phyloP scores from a whole-genome alignment of 768 basidiomycete species.

The Dioszegia crocea region DNA sequence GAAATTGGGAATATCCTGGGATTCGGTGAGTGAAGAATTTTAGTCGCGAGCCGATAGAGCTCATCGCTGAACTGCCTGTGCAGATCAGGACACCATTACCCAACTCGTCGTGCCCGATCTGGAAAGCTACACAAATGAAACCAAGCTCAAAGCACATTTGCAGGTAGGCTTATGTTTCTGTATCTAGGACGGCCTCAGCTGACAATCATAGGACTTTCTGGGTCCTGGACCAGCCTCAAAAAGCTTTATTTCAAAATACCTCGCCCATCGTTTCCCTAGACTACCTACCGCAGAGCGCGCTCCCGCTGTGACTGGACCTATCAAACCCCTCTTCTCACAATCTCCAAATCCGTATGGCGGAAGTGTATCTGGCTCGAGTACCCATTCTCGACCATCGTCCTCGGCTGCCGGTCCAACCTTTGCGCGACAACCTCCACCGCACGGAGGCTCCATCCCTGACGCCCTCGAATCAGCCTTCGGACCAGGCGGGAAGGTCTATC shows the following conservation, averaged over 20 bases:
- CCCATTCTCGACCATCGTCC: neutral
- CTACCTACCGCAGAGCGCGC: neutral
- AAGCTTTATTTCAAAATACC: constrained; percentile 36
- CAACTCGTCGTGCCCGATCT: constrained; percentile 42
- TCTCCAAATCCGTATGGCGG: neutral
- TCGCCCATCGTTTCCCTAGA: constrained; percentile 34
- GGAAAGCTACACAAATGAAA: constrained; percentile 30
- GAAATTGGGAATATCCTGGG: constrained; percentile 24
- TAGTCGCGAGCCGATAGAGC: neutral
- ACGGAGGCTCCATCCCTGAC: no score
- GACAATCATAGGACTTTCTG: constrained; percentile 38
- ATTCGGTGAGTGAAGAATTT: constrained; percentile 21
- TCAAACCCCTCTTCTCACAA: constrained; percentile 11
- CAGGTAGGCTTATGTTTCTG: constrained; percentile 23
- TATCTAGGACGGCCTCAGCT: neutral
- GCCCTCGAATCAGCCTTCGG: no score
- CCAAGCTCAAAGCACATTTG: constrained; percentile 33
- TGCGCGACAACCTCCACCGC: constrained; percentile 4
- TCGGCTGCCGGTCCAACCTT: neutral
- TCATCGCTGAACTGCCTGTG: neutral
- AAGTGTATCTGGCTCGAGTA: neutral
- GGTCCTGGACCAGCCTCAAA: constrained; percentile 34
- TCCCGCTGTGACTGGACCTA: constrained; percentile 6
- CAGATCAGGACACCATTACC: constrained; percentile 40
- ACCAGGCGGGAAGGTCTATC: constrained; percentile 36